Evolutionary conservation across 768 basidiomycete genomes (phyloP).

Genomic region (Boletus rubescentipes): DNA sequence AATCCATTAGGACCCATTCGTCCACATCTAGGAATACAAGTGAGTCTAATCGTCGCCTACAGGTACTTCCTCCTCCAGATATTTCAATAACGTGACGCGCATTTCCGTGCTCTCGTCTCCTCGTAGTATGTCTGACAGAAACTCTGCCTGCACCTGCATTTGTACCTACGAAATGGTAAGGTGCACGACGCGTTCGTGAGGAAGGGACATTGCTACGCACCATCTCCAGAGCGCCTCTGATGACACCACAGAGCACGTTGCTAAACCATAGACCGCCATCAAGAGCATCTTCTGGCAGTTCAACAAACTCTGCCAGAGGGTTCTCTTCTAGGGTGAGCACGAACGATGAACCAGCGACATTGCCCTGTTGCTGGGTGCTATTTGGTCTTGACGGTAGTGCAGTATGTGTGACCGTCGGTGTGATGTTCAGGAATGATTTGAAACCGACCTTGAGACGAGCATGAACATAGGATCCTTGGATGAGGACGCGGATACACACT

Average conservation of each 20-base stretch:
- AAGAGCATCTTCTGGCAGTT: conserved; percentile 88
- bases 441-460: conserved; percentile 76
- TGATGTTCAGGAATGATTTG: conserved; percentile 94
- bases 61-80: conserved; percentile 95
- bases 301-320: conserved; percentile 94
- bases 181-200: conserved; percentile 6
- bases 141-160: conserved; percentile 89
- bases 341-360: conserved; percentile 59
- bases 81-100: conserved; percentile 83
- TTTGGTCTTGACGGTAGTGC: conserved; percentile 51
- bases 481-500: conserved; percentile 42
- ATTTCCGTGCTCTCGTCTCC: conserved; percentile 96
- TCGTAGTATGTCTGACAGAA: conserved; percentile 85
- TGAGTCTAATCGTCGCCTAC: conserved; percentile 78
- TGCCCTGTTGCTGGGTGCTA: conserved; percentile 41
- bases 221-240: conserved; percentile 95
- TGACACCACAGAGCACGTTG: conserved; percentile 92
- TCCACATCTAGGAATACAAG: conserved; percentile 17
- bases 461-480: neutral
- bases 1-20: conserved; percentile 2
- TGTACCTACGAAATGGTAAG: conserved; percentile 64
- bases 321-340: conserved; percentile 92
- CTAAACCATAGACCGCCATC: conserved; percentile 97
- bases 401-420: conserved; percentile 75
- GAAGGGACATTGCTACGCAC: conserved; percentile 42